These are phyloP conservation scores for Tetragonia tetragonoides DNA, from an alignment of 148 eudicot species.

Conservation along the genomic window DNA sequence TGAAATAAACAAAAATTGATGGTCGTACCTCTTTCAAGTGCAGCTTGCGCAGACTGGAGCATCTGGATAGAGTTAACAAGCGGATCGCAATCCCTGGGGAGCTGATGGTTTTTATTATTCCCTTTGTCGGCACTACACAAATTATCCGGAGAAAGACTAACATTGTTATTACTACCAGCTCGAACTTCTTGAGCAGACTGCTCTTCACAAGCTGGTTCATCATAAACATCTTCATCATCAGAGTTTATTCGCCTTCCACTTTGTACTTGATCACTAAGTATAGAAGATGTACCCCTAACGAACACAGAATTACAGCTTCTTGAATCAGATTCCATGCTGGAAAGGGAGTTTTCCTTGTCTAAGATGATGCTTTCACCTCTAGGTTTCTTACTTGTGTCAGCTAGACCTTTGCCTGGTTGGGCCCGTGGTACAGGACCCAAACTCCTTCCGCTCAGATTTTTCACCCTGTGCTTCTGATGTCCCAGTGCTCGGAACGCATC, in stretches of 20 bases:
- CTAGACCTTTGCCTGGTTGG: conserved; percentile 35
- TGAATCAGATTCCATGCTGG: conserved; percentile 83
- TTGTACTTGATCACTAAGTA: conserved; percentile 42
- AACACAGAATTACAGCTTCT: conserved; percentile 64
- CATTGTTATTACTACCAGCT: conserved; percentile 25
- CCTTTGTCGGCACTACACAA: conserved; percentile 35
- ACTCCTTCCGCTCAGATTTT: conserved; percentile 35
- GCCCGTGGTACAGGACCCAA: conserved; percentile 22
- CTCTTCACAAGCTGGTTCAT: conserved; percentile 39
- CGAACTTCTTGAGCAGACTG: conserved; percentile 27
- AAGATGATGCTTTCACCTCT: conserved; percentile 46
- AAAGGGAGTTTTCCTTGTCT: conserved; percentile 68
- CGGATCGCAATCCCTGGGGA: conserved; percentile 49
- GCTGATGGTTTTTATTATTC: conserved; percentile 34
- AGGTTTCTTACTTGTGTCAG: conserved; percentile 54
- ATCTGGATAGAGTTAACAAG: conserved; percentile 49
- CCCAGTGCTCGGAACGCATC: conserved; percentile 27
- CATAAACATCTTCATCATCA: conserved; percentile 45
- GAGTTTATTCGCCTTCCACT: conserved; percentile 31
- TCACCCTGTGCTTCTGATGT: conserved; percentile 31
- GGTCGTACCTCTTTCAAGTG: conserved; percentile 66
- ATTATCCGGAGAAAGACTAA: conserved; percentile 33
- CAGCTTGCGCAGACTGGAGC: conserved; percentile 75
- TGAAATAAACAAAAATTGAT: not conserved
- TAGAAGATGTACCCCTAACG: conserved; percentile 43